Evolutionary conservation across 768 basidiomycete species (phyloP).

Genomic region (Calocybe indica): DNA sequence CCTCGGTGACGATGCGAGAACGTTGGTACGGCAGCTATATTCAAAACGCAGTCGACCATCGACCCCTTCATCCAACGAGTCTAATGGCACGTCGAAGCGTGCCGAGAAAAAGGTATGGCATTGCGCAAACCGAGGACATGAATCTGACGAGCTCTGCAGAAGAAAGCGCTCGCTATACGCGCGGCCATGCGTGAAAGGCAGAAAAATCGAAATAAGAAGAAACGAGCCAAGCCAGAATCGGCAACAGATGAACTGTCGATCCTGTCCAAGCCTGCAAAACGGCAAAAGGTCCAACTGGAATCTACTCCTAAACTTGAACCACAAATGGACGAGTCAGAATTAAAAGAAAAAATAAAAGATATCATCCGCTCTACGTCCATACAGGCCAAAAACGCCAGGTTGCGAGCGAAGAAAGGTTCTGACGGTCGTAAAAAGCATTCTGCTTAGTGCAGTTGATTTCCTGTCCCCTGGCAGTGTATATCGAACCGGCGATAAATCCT

Average conservation of each 20-base stretch:
- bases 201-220: conserved; percentile 38
- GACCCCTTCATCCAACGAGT: conserved; percentile 14
- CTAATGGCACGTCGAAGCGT: conserved; percentile 43
- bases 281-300: not conserved
- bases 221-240: conserved; percentile 15
- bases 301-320: conserved; percentile 1
- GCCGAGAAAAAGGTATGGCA: conserved; percentile 53
- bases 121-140: not conserved
- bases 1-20: conserved; percentile 43
- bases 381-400: conserved; percentile 14
- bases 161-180: conserved; percentile 42
- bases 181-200: conserved; percentile 44
- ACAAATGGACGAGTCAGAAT: conserved; percentile 4
- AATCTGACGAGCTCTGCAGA: not conserved
- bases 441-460: too few species aligned
- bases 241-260: not conserved
- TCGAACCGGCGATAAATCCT: too few species aligned
- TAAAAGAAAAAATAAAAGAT: conserved; percentile 13
- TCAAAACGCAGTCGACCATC: conserved; percentile 20
- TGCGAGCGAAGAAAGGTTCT: conserved; percentile 3
- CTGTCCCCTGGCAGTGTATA: too few species aligned
- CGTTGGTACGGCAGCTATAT: conserved; percentile 15
- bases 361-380: conserved; percentile 32
- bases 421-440: not conserved
- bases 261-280: too few species aligned